Evolutionary conservation across 768 basidiomycete species (phyloP).

Genomic region (Serendipita sp.): DNA sequence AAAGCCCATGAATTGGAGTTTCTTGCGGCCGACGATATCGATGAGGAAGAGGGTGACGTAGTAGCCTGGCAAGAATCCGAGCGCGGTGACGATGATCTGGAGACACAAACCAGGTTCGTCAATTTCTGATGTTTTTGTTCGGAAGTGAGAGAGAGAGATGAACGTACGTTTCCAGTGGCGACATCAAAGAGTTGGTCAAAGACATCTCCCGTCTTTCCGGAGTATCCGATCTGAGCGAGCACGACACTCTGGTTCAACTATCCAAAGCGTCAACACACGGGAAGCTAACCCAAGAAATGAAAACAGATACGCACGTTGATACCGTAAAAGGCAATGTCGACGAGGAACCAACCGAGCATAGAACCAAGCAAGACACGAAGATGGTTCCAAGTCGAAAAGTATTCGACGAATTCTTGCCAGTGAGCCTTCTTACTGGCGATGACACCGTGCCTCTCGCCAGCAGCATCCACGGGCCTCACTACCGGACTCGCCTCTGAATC

Average conservation of each 20-base stretch:
- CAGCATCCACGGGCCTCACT: not conserved
- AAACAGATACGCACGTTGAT: slow-evolving; percentile 29
- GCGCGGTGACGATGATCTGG: slow-evolving; percentile 44
- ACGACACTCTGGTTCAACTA: slow-evolving; percentile 37
- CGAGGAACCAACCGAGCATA: slow-evolving; percentile 52
- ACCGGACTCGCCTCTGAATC: not conserved
- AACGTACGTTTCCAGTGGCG: slow-evolving; percentile 34
- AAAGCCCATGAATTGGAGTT: slow-evolving; percentile 65
- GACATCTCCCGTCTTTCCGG: slow-evolving; percentile 35
- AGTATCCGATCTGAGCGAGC: slow-evolving; percentile 56
- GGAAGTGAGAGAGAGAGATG: too few species aligned
- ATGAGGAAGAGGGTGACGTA: slow-evolving; percentile 52
- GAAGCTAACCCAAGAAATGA: not conserved
- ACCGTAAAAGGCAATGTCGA: slow-evolving; percentile 69
- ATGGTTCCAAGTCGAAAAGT: slow-evolving; percentile 62
- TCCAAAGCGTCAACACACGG: not conserved
- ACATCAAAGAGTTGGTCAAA: slow-evolving; percentile 55
- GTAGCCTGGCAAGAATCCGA: slow-evolving; percentile 70
- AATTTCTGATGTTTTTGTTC: too few species aligned
- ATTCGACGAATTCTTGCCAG: slow-evolving; percentile 37
- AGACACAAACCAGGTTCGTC: too few species aligned
- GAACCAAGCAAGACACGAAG: slow-evolving; percentile 53
- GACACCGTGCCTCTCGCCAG: not conserved
- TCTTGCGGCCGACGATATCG: slow-evolving; percentile 56
- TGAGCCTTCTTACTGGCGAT: not conserved